A percentile compares a stretch with the other conserved stretches of the same genome.
phyloP scores from a whole-genome alignment of 2,329 filamentous ascomycete genomes.

The Exophiala viscosa region DNA sequence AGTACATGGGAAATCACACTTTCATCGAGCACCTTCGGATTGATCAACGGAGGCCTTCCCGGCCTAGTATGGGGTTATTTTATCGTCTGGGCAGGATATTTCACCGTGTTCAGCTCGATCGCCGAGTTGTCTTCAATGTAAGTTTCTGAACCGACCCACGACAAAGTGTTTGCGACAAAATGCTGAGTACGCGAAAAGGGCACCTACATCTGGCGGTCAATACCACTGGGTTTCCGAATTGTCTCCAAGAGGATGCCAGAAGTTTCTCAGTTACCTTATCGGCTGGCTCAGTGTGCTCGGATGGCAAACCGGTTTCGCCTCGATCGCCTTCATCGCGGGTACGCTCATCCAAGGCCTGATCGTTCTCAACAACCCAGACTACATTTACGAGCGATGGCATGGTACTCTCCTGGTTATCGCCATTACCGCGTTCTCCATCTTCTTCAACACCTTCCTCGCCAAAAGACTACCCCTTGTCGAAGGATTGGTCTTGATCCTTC shows the following conservation, averaged over 20 bases:
- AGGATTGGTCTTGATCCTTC: constrained; percentile 32
- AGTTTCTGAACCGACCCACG: constrained; percentile 10
- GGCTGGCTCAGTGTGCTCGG: constrained; percentile 31
- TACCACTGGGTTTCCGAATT: constrained; percentile 44
- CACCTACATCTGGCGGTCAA: constrained; percentile 32
- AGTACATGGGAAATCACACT: constrained; percentile 40
- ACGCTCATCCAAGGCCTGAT: constrained; percentile 37
- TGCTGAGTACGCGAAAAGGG: constrained; percentile 24
- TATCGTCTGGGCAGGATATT: constrained; percentile 44
- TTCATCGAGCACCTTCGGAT: constrained; percentile 14
- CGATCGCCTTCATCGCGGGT: constrained; percentile 30
- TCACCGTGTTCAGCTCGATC: constrained; percentile 41
- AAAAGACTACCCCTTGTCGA: constrained; percentile 34
- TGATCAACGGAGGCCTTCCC: constrained; percentile 49
- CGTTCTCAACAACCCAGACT: constrained; percentile 30
- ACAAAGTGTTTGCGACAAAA: background rate
- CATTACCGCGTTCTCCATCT: constrained; percentile 26
- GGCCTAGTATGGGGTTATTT: constrained; percentile 54
- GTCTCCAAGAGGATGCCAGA: constrained; percentile 39
- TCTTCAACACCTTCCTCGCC: constrained; percentile 32
- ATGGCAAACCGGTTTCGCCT: constrained; percentile 34
- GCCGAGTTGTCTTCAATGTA: constrained; percentile 51
- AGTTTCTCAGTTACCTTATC: constrained; percentile 44
- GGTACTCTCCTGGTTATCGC: constrained; percentile 32
- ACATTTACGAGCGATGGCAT: constrained; percentile 32